phyloP scores from a whole-genome alignment of 306 rosid species.

The Acacia acuminata region DNA sequence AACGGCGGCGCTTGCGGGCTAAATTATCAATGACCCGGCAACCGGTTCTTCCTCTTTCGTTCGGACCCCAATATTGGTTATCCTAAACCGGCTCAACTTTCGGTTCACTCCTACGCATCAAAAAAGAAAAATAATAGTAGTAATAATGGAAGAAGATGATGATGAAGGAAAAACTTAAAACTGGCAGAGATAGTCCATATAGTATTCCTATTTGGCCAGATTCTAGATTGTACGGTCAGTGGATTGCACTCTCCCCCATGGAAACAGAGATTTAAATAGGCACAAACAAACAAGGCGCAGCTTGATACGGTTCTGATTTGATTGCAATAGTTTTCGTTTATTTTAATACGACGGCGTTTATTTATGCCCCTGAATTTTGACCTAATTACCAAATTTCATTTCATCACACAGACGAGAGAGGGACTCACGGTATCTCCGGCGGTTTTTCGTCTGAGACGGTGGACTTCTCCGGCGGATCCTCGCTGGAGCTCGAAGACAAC shows the following conservation, averaged over 20 bases:
- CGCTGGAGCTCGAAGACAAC: conserved; percentile 80
- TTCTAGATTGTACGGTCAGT: conserved; percentile 47
- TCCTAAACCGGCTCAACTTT: conserved; percentile 45
- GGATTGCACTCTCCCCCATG: conserved; percentile 37
- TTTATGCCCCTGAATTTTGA: conserved; percentile 7
- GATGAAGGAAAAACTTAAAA: background rate
- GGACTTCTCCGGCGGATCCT: conserved; percentile 76
- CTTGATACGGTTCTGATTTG: conserved; percentile 38
- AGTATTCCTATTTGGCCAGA: conserved; percentile 32
- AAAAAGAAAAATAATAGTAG: too few relatives aligned
- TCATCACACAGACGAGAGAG: background rate
- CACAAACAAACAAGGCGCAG: conserved; percentile 40
- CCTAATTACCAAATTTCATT: conserved; percentile 37
- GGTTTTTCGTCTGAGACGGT: conserved; percentile 65
- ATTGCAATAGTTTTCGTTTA: conserved; percentile 34
- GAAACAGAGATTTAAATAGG: conserved; percentile 36
- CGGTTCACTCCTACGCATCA: conserved; percentile 25
- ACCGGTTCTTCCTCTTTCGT: conserved; percentile 6
- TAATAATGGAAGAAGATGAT: background rate
- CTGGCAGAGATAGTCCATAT: background rate
- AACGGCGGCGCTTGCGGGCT: conserved; percentile 53
- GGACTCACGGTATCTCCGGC: conserved; percentile 84
- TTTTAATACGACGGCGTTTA: conserved; percentile 6
- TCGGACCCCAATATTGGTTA: background rate
- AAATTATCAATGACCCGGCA: conserved; percentile 27